phyloP scores from a whole-genome alignment of 495 filamentous ascomycete genomes.

The Parachaetomium inaequale region DNA sequence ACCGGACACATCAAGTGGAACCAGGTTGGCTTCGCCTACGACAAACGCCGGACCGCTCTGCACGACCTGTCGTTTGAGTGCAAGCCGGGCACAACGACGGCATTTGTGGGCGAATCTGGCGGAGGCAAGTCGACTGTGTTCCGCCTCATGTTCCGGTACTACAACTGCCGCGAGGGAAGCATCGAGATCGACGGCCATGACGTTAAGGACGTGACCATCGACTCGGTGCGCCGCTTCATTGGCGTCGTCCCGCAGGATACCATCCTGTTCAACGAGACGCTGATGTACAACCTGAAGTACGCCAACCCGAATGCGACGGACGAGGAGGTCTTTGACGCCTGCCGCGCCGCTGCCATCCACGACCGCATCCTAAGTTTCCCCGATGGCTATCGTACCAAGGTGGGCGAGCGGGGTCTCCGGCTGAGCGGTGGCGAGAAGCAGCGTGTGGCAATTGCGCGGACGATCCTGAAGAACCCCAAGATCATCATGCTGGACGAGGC shows the following conservation, averaged over 20 bases:
- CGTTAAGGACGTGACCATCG: conserved; percentile 81
- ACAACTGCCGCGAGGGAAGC: conserved; percentile 71
- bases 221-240: conserved; percentile 84
- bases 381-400: conserved; percentile 85
- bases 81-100: conserved; percentile 85
- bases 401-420: conserved; percentile 89
- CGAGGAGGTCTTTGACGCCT: conserved; percentile 85
- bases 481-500: conserved; percentile 97
- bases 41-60: conserved; percentile 79
- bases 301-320: conserved; percentile 82
- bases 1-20: conserved; percentile 80
- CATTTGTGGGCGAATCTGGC: conserved; percentile 91
- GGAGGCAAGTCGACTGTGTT: conserved; percentile 98
- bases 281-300: conserved; percentile 97
- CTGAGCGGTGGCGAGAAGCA: conserved; percentile 96
- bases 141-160: conserved; percentile 91
- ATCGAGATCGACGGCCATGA: conserved; percentile 82
- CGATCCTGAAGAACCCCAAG: conserved; percentile 90
- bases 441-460: conserved; percentile 92
- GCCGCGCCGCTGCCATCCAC: conserved; percentile 88
- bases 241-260: conserved; percentile 97
- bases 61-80: conserved; percentile 78
- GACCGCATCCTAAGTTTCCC: conserved; percentile 94
- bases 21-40: conserved; percentile 87
- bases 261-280: conserved; percentile 89